Evolutionary conservation across 1,284 basidiomycete genomes (phyloP), one percentile per base, ranked within the genome.

Genomic region (Sporisorium exsertum): DNA sequence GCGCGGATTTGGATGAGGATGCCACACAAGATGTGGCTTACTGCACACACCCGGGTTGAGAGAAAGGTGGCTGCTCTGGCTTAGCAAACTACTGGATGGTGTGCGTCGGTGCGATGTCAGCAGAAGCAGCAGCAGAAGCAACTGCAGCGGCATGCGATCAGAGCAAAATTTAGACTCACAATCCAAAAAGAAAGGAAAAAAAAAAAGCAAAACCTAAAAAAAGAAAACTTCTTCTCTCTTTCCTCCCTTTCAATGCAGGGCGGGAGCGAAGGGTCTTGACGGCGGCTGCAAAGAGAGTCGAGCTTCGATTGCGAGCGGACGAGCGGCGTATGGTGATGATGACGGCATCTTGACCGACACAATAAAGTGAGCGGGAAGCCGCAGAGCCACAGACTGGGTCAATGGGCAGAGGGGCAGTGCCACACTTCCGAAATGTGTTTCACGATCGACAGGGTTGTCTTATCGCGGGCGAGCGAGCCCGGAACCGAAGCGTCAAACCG

Each of bases 1-100:
- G 7, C 22, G 15, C n/a, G 49, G 49, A 26, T 9, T 37, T 27
- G 22, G 20, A 24, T 27, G 37, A 20, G 51, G 35, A 40, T 22
- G 37, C 15, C 22, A 40, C 18, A 58, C 20, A 57, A 53, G 37
- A 53, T 51, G 56, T 47, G 55, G 55, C 43, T 47, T 40, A 16
- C 37, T 58, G 56, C 20, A 32, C 47, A 33, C n/a, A 35, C 35
- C 37, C n/a, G 24, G 52, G 22, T n/a, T n/a, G n/a, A 37, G 5
- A 16, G 40, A 9, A 13, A 9, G 16, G 37, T 16, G 35, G 50
- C 20, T 35, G 20, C 20, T 24, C 16, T 49, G 45, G 56, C 56
- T 58, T 58, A 40, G 33, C 42, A 43, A 58, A 58, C 33, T 1
- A 16, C 24, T 20, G 47, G 47, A 37, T 43, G 16, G 24, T 27